phyloP scores from a whole-genome alignment of 192 early-diverging fungal genomes.

The Linnemannia schmuckeri region DNA sequence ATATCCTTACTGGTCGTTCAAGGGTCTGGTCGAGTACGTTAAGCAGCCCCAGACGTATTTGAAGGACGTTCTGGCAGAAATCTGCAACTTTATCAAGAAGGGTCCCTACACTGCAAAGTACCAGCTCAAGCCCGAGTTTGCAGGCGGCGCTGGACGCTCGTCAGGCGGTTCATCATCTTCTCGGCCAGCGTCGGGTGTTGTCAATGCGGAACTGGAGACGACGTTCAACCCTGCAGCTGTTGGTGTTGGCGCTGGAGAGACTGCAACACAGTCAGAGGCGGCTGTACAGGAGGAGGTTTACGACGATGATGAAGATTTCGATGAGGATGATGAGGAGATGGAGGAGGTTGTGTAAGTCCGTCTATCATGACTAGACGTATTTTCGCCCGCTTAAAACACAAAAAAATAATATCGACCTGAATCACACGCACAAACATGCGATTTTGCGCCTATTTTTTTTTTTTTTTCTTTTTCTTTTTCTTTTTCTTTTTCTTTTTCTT shows the following conservation, averaged over 20 bases:
- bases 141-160: conserved; percentile 49
- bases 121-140: conserved; percentile 89
- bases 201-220: conserved; percentile 38
- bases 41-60: conserved; percentile 87
- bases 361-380: background rate
- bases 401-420: too few species aligned
- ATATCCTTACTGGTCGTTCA: conserved; percentile 88
- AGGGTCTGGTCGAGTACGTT: conserved; percentile 83
- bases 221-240: conserved; percentile 53
- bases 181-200: background rate
- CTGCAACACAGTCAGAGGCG: conserved; percentile 24
- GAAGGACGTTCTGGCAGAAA: conserved; percentile 86
- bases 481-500: background rate
- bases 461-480: conserved; percentile 8
- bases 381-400: background rate
- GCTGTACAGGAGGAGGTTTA: conserved; percentile 46
- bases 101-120: conserved; percentile 87
- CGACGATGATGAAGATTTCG: conserved; percentile 61
- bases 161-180: background rate
- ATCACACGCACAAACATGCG: background rate
- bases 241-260: conserved; percentile 39
- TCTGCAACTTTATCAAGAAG: conserved; percentile 85
- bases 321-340: conserved; percentile 49
- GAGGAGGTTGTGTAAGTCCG: conserved; percentile 17
- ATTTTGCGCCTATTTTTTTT: background rate